Conservation (phyloP, 768 basidiomycete genomes). For the Holtermanniella nyarrowii region DNA sequence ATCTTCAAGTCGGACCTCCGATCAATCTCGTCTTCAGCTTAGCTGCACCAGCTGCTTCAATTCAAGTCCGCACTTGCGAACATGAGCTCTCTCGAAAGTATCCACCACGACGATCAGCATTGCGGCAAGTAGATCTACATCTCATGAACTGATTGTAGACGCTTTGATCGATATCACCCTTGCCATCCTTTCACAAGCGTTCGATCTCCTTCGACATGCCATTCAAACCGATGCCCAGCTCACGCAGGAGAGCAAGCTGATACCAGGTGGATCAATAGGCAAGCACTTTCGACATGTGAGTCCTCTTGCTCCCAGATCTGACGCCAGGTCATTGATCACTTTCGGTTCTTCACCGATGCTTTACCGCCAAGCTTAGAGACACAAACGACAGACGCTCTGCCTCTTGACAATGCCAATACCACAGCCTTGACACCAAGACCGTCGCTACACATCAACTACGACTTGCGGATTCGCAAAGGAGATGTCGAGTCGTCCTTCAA, state of each 20-base stretch:
- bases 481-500: neutral
- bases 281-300: conserved; percentile 33
- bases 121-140: neutral
- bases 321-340: neutral
- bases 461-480: neutral
- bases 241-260: conserved; percentile 14
- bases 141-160: neutral
- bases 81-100: too few species aligned
- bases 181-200: conserved; percentile 21
- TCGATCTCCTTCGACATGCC: conserved; percentile 18
- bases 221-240: conserved; percentile 21
- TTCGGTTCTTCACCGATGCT: neutral
- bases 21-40: too few species aligned
- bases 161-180: conserved; percentile 24
- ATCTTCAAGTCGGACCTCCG: too few species aligned
- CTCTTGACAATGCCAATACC: too few species aligned
- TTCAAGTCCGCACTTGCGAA: too few species aligned
- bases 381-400: too few species aligned
- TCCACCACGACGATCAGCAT: neutral
- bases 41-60: too few species aligned
- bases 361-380: too few species aligned
- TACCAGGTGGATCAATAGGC: conserved; percentile 32
- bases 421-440: neutral
- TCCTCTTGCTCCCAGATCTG: neutral
- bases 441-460: neutral